These are phyloP conservation scores for Areca catechu DNA, from an alignment of 176 grass and related monocot genomes.

Conservation along the genomic window DNA sequence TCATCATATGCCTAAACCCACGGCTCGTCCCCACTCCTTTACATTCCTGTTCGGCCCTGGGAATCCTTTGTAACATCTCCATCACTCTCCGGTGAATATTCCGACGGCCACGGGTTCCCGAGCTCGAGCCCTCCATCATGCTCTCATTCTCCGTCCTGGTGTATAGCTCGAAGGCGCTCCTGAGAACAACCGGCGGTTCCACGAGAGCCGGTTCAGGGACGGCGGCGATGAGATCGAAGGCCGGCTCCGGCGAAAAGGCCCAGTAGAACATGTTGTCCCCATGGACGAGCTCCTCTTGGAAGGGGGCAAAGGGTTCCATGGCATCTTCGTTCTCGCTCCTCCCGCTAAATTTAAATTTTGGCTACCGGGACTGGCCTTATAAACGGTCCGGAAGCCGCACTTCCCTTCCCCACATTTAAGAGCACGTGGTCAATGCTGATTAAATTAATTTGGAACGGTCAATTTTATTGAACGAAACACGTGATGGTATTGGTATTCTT, in stretches of 20 bases:
- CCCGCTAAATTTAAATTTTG: not conserved
- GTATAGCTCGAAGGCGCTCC: conserved; percentile 40
- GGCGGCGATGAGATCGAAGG: conserved; percentile 24
- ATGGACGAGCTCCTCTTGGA: conserved; percentile 47
- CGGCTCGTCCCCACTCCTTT: conserved; percentile 39
- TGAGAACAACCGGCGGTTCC: not conserved
- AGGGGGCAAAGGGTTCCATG: conserved; percentile 50
- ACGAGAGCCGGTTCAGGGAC: conserved; percentile 1
- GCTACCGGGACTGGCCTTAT: no score
- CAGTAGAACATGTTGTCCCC: conserved; percentile 5
- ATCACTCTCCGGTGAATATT: conserved; percentile 37
- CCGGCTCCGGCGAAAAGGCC: conserved; percentile 49
- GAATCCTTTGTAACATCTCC: conserved; percentile 28
- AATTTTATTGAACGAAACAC: no score
- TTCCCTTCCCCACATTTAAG: no score
- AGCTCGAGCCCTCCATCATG: not conserved
- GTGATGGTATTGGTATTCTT: no score
- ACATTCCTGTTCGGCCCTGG: not conserved
- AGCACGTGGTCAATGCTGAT: no score
- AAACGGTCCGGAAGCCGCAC: no score
- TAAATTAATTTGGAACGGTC: no score
- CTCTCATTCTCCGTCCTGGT: not conserved
- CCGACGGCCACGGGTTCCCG: not conserved
- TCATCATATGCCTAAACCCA: conserved; percentile 95
- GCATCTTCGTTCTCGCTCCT: conserved; percentile 9